Evolutionary conservation across 371 early-diverging fungal species (phyloP).

Genomic region (Mortierella sp.): DNA sequence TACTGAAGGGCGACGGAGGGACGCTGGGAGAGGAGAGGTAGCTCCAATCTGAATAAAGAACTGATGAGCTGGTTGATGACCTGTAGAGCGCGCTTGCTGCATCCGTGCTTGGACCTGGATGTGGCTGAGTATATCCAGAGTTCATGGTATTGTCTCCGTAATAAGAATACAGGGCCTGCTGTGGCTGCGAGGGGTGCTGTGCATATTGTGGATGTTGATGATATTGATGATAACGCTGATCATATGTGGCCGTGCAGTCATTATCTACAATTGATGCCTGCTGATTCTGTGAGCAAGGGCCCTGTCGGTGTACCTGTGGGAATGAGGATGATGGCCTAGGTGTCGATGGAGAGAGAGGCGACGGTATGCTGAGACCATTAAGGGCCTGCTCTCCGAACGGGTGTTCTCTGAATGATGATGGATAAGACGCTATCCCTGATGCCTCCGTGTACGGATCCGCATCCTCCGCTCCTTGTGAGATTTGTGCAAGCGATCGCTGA

Average conservation of each 20-base stretch:
- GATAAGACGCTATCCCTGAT: too few relatives aligned
- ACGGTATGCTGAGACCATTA: background rate
- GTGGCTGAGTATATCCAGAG: conserved; percentile 1
- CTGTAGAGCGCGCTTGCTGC: conserved; percentile 14
- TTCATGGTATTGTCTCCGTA: background rate
- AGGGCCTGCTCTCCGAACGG: background rate
- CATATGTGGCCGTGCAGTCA: too few relatives aligned
- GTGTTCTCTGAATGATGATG: background rate
- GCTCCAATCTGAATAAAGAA: conserved; percentile 35
- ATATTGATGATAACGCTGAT: background rate
- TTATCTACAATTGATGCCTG: too few relatives aligned
- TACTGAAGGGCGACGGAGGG: conserved; percentile 27
- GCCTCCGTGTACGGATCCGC: too few relatives aligned
- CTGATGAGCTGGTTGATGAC: conserved; percentile 47
- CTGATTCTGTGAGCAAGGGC: too few relatives aligned
- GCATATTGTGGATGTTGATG: conserved; percentile 2
- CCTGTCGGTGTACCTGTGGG: too few relatives aligned
- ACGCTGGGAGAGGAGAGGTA: conserved; percentile 49
- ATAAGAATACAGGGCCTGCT: conserved; percentile 1
- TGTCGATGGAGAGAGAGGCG: background rate
- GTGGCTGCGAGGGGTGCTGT: conserved; percentile 4
- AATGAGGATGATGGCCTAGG: too few relatives aligned
- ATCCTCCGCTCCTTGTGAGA: conserved; percentile 3
- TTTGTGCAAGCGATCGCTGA: conserved; percentile 16
- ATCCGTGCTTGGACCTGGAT: background rate